Percentiles rank a stretch among this genome's conserved stretches.
Conservation (phyloP, 495 filamentous ascomycete genomes). For the Viridothelium virens region DNA sequence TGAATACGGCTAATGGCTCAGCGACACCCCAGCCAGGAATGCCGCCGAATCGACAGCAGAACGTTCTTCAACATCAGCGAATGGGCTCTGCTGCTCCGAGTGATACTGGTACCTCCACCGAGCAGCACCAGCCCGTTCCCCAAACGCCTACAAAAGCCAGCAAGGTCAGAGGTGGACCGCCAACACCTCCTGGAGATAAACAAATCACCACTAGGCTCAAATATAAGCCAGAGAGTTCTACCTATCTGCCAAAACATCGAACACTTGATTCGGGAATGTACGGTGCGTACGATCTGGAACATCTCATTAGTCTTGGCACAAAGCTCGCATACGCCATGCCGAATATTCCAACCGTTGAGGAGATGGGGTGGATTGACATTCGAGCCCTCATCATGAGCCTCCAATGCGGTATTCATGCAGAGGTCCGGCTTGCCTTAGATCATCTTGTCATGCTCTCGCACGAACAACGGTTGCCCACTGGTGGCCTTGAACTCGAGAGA, state of each 20-base stretch:
- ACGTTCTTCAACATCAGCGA: constrained; percentile 8
- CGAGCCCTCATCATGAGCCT: constrained; percentile 85
- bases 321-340: constrained; percentile 47
- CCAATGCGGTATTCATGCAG: constrained; percentile 82
- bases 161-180: constrained; percentile 9
- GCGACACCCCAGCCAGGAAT: constrained; percentile 22
- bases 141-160: constrained; percentile 12
- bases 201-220: constrained; percentile 14
- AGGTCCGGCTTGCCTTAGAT: constrained; percentile 82
- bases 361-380: constrained; percentile 82
- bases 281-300: constrained; percentile 24
- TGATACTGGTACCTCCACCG: background rate
- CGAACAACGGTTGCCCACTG: constrained; percentile 39
- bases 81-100: constrained; percentile 17
- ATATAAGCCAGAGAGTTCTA: constrained; percentile 22
- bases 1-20: constrained; percentile 28
- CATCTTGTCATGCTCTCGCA: constrained; percentile 66
- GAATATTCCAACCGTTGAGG: constrained; percentile 62
- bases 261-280: constrained; percentile 17
- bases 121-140: background rate
- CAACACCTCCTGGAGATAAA: constrained; percentile 20
- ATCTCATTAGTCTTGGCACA: constrained; percentile 18
- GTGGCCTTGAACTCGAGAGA: constrained; percentile 57
- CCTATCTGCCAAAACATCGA: constrained; percentile 22
- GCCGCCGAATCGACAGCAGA: constrained; percentile 17